Conservation (phyloP, 2,329 filamentous ascomycete species). For the Fusarium dlaminii region DNA sequence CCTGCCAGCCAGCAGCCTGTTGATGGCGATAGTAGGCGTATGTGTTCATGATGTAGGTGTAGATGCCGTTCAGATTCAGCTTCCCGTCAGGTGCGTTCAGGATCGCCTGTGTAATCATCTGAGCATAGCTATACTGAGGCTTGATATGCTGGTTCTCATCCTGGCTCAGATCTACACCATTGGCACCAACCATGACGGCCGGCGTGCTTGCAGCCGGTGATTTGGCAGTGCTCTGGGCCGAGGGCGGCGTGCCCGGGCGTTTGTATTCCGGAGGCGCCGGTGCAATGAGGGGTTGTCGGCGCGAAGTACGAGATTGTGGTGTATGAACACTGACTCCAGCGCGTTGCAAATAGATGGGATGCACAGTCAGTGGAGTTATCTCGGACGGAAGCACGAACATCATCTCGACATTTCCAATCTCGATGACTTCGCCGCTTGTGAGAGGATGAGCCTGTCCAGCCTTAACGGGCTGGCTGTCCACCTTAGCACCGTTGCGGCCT, state of each 20-base stretch:
- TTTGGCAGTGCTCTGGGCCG: conserved; percentile 48
- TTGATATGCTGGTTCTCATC: conserved; percentile 92
- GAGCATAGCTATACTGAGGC: conserved; percentile 94
- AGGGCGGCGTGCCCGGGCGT: conserved; percentile 69
- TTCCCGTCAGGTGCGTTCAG: conserved; percentile 87
- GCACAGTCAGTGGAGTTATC: conserved; percentile 71
- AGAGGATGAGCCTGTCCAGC: conserved; percentile 73
- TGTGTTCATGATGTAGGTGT: conserved; percentile 88
- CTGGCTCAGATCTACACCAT: conserved; percentile 78
- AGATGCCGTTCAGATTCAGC: conserved; percentile 90
- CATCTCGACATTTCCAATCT: conserved; percentile 95
- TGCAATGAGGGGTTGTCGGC: conserved; percentile 61
- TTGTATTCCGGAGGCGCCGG: conserved; percentile 69
- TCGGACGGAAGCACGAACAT: conserved; percentile 94
- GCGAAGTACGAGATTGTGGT: conserved; percentile 42
- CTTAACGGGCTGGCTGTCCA: conserved; percentile 79
- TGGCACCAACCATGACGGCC: conserved; percentile 52
- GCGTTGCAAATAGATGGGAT: conserved; percentile 74
- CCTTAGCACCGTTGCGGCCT: conserved; percentile 88
- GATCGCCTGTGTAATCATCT: conserved; percentile 97
- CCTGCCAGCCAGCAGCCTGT: conserved; percentile 85
- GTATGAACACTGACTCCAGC: conserved; percentile 61
- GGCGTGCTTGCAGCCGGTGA: conserved; percentile 50
- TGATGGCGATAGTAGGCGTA: conserved; percentile 95
- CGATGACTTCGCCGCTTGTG: conserved; percentile 88